Evolutionary conservation across 2,329 filamentous ascomycete genomes (phyloP), one percentile per base, ranked within the genome.

Genomic region (Claviceps pusilla): DNA sequence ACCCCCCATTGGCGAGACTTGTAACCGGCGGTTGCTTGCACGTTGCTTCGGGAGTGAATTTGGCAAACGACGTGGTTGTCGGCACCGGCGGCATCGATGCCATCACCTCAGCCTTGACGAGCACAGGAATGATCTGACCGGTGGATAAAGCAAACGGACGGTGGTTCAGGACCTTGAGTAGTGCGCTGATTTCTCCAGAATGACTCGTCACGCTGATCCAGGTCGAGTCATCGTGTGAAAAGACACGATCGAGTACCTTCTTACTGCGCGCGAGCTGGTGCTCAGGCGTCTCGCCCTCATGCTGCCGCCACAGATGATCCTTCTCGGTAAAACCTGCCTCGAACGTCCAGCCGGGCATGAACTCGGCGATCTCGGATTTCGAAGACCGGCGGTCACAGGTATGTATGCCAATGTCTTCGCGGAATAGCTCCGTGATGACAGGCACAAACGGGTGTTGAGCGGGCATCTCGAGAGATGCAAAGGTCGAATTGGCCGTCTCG

Each of bases 371-470:
- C 55, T 74, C 73, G 0, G 74, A 72, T 61, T 73, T 76, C 59
- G 68, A 76, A 28, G 75, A 76, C 10, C 84, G 73, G 35, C 77
- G 74, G 66, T 87, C 81, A 63, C 84, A 88, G 0, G 83, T 86
- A 63, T 86, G 84, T 46, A 81, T 77, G 53, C 76, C 80, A 54
- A 87, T 78, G 2, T 78, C 77, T 65, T 87, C 84, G 35, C 84
- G 74, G 58, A 87, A 71, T 41, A 76, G 64, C 60, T 87, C 84
- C 66, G 85, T 86, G 57, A 87, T 68, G 1, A 71, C 69, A 0
- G 82, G 83, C 2, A 66, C 65, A 59, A 85, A 86, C 0, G 74
- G 75, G 11, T 65, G 65, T 3, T 71, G 64, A 7, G 64, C 63
- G 0, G 80, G 79, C 2, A 85, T 63, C 2, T 69, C 60, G 2